A percentile compares a stretch with the other conserved stretches of the same genome.
phyloP scores from a whole-genome alignment of 768 basidiomycete species.

The Leccinum olivaceopallidum region DNA sequence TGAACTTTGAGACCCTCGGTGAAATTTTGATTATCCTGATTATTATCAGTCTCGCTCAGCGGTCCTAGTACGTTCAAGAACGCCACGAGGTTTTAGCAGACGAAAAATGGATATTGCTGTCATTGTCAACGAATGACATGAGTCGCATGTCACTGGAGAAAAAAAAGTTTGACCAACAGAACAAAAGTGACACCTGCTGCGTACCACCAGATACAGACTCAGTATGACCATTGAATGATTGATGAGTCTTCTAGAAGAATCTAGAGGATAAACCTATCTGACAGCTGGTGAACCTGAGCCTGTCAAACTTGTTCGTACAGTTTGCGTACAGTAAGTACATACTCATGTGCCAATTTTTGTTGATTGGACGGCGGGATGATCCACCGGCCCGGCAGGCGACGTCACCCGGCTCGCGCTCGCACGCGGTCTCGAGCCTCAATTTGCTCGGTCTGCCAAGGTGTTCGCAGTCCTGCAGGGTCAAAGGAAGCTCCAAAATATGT shows the following conservation, averaged over 20 bases:
- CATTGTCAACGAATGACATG: no score
- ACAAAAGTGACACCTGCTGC: neutral
- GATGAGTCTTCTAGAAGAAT: no score
- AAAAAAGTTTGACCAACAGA: neutral
- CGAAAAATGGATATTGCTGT: neutral
- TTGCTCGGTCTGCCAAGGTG: no score
- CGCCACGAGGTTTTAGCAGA: neutral
- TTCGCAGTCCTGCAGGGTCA: neutral
- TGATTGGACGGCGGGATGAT: neutral
- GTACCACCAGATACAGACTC: neutral
- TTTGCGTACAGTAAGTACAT: no score
- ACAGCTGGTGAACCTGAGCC: neutral
- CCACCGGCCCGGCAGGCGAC: neutral
- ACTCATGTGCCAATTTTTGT: neutral
- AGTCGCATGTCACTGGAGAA: neutral
- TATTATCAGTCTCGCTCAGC: no score
- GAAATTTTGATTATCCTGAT: neutral
- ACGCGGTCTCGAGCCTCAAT: neutral
- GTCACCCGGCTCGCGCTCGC: neutral
- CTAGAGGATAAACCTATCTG: no score
- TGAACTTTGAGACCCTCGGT: neutral
- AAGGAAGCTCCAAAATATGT: neutral
- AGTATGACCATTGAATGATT: no score
- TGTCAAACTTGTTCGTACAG: neutral
- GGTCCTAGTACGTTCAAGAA: neutral